phyloP scores from a whole-genome alignment of 805 yeast genomes.

The Nematodospora valgi region DNA sequence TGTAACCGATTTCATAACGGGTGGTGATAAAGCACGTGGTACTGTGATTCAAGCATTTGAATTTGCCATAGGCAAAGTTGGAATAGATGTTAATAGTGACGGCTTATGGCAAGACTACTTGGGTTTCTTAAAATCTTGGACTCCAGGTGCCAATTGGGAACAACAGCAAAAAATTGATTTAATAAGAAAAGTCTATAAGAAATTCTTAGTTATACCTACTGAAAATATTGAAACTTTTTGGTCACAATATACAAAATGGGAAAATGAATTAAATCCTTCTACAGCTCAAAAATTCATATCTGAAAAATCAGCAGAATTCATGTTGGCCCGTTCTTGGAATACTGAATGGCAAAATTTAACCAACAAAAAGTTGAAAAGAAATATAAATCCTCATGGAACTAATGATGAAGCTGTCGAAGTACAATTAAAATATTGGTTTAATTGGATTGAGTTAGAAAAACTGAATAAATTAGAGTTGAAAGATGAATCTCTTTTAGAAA shows the following conservation, averaged over 20 bases:
- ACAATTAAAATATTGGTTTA: slow-evolving; percentile 59
- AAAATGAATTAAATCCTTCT: slow-evolving; percentile 65
- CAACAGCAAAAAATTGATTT: slow-evolving; percentile 76
- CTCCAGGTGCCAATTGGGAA: slow-evolving; percentile 79
- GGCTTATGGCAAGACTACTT: slow-evolving; percentile 79
- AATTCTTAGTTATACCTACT: slow-evolving; percentile 72
- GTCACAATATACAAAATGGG: slow-evolving; percentile 81
- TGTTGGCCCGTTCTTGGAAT: slow-evolving; percentile 79
- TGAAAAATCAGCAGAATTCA: slow-evolving; percentile 78
- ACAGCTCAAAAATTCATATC: slow-evolving; percentile 83
- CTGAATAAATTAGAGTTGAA: slow-evolving; percentile 62
- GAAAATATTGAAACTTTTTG: slow-evolving; percentile 73
- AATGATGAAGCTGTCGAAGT: slow-evolving; percentile 19
- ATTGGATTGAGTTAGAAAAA: slow-evolving; percentile 80
- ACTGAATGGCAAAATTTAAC: slow-evolving; percentile 69
- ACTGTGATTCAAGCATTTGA: slow-evolving; percentile 79
- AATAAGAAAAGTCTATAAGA: slow-evolving; percentile 68
- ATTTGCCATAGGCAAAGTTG: slow-evolving; percentile 73
- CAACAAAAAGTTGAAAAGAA: slow-evolving; percentile 43
- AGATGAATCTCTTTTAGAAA: slow-evolving; percentile 41
- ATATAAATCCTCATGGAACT: slow-evolving; percentile 25
- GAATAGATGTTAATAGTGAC: slow-evolving; percentile 70
- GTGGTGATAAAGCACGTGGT: slow-evolving; percentile 76
- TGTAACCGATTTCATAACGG: slow-evolving; percentile 65
- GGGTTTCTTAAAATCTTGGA: slow-evolving; percentile 74